Percentiles rank a stretch among this genome's conserved stretches.
Evolutionary conservation across 495 filamentous ascomycete species (phyloP).

Genomic region (Tuber microsphaerosporum): DNA sequence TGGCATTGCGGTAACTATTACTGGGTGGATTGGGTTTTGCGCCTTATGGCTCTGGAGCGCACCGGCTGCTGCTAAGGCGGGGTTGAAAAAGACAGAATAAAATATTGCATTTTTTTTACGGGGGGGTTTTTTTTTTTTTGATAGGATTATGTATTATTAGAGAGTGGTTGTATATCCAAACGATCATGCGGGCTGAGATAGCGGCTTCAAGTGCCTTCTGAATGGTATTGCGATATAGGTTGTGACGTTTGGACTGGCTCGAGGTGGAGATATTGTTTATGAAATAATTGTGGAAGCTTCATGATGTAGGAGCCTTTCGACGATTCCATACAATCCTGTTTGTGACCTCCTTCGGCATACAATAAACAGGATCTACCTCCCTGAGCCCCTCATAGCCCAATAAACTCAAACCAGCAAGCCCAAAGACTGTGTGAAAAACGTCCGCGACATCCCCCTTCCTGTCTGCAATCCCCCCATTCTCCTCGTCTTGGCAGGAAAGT

Average conservation of each 20-base stretch:
- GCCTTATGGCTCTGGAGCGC: conserved; percentile 83
- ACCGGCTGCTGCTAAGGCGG: conserved; percentile 49
- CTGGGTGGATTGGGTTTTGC: conserved; percentile 78
- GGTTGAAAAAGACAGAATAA: conserved; percentile 67
- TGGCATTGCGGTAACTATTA: conserved; percentile 74
- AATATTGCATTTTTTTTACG: not conserved
- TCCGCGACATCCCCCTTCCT: conserved; percentile 90
- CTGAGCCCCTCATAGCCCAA: conserved; percentile 65
- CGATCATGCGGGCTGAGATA: not conserved
- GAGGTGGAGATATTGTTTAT: not conserved
- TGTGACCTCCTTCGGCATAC: conserved; percentile 65
- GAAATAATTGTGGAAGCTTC: not conserved
- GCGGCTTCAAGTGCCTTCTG: not conserved
- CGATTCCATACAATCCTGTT: conserved; percentile 49
- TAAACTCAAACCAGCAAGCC: conserved; percentile 78
- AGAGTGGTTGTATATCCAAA: not conserved
- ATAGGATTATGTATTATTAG: not conserved
- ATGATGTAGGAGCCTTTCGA: not conserved
- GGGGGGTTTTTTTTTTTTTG: not conserved
- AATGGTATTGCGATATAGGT: not conserved
- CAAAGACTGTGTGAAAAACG: conserved; percentile 92
- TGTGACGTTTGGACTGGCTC: not conserved
- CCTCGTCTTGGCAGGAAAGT: conserved; percentile 71
- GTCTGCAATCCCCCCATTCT: conserved; percentile 80
- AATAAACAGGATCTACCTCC: conserved; percentile 82